phyloP scores from a whole-genome alignment of 371 early-diverging fungal species.

The Chytridium lagenaria region DNA sequence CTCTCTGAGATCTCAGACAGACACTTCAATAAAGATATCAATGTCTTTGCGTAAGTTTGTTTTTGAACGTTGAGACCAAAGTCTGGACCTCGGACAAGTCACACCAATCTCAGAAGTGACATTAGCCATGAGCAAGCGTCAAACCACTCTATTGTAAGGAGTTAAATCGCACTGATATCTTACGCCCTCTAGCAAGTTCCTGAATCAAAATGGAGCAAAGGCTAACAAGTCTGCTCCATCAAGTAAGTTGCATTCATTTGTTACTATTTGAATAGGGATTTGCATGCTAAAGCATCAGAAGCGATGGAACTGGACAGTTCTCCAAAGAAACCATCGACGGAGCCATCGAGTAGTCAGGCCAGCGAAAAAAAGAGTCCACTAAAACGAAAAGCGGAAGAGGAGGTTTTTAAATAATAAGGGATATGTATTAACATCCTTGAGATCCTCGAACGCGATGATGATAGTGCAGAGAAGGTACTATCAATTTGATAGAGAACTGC shows the following conservation, averaged over 20 bases:
- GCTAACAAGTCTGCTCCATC: not conserved
- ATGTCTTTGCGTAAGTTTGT: too few relatives aligned
- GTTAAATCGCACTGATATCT: not conserved
- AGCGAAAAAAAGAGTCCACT: not conserved
- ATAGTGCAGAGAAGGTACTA: too few relatives aligned
- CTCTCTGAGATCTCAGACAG: too few relatives aligned
- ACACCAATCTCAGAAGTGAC: too few relatives aligned
- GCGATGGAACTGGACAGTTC: not conserved
- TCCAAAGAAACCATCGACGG: not conserved
- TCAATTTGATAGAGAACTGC: too few relatives aligned
- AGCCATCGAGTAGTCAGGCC: not conserved
- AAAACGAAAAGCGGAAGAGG: conserved; percentile 9
- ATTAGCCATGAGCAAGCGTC: not conserved
- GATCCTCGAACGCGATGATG: too few relatives aligned
- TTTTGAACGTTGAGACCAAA: too few relatives aligned
- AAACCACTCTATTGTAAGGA: conserved; percentile 12
- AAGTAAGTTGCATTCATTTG: not conserved
- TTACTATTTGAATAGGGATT: too few relatives aligned
- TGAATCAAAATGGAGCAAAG: conserved; percentile 8
- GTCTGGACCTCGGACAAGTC: conserved; percentile 2
- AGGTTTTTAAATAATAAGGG: not conserved
- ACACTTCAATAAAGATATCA: too few relatives aligned
- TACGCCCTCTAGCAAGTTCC: conserved; percentile 3
- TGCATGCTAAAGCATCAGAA: not conserved
- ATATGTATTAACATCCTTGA: too few relatives aligned